Conservation (phyloP, 2,329 filamentous ascomycete species). For the Juglanconis oblonga region DNA sequence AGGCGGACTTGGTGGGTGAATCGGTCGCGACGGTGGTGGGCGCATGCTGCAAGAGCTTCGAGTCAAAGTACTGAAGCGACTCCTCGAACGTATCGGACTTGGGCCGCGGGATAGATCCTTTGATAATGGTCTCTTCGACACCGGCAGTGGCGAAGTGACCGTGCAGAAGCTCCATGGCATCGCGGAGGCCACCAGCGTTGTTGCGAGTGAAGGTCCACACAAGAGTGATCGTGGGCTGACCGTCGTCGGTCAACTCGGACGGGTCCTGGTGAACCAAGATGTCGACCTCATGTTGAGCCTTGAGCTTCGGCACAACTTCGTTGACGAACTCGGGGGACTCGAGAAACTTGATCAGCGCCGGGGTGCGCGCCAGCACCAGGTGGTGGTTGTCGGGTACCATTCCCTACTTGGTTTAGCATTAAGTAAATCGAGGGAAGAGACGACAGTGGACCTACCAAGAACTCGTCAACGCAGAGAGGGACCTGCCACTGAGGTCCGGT, state of each 20-base stretch:
- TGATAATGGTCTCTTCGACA: conserved; percentile 84
- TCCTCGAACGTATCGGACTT: conserved; percentile 99
- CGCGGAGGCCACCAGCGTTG: conserved; percentile 90
- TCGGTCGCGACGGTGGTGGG: conserved; percentile 78
- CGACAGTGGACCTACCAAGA: conserved; percentile 59
- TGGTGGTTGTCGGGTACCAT: conserved; percentile 98
- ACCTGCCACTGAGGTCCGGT: conserved; percentile 98
- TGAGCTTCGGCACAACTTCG: conserved; percentile 80
- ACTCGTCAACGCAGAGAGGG: conserved; percentile 91
- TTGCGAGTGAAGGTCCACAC: conserved; percentile 89
- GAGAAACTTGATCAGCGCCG: conserved; percentile 76
- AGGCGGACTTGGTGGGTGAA: conserved; percentile 82
- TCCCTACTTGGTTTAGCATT: conserved; percentile 53
- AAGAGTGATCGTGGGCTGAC: conserved; percentile 58
- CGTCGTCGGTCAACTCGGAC: conserved; percentile 56
- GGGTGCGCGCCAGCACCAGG: conserved; percentile 74
- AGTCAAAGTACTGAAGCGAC: conserved; percentile 93
- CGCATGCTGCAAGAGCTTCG: conserved; percentile 91
- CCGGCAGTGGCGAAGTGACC: conserved; percentile 80
- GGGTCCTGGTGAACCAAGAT: conserved; percentile 68
- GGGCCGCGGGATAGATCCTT: conserved; percentile 93
- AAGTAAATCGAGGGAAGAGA: neutral
- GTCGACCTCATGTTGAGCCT: conserved; percentile 88
- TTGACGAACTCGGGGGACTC: conserved; percentile 76
- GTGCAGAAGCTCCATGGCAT: conserved; percentile 93